These are phyloP conservation scores for Pythium vanterpoolii DNA, from an alignment of 352 stramenopile genomes.

Conservation along the genomic window DNA sequence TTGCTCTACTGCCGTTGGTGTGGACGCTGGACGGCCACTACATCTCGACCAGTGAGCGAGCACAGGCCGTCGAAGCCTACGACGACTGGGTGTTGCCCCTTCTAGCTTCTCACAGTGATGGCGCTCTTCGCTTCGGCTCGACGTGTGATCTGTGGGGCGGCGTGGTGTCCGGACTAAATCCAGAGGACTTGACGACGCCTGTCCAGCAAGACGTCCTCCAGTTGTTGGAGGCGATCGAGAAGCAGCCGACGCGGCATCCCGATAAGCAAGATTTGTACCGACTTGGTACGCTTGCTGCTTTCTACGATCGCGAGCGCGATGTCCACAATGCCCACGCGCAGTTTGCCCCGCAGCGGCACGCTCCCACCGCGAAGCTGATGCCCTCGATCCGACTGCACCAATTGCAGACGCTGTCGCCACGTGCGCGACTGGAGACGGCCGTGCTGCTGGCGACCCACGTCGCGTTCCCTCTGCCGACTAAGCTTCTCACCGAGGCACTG, in stretches of 20 bases:
- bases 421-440: constrained; percentile 32
- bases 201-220: constrained; percentile 12
- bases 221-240: constrained; percentile 9
- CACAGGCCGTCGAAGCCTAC: constrained; percentile 34
- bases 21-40: constrained; percentile 65
- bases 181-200: neutral
- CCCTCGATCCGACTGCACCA: constrained; percentile 31
- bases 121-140: constrained; percentile 31
- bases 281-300: constrained; percentile 30
- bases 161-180: neutral
- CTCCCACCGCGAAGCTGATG: constrained; percentile 30
- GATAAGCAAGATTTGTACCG: constrained; percentile 34
- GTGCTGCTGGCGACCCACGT: constrained; percentile 35
- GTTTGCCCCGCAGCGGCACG: constrained; percentile 39
- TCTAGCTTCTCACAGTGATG: constrained; percentile 9
- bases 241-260: constrained; percentile 5
- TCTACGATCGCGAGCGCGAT: constrained; percentile 45
- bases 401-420: constrained; percentile 28
- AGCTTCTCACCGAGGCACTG: constrained; percentile 43
- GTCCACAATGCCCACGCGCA: constrained; percentile 45
- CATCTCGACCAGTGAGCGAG: constrained; percentile 39
- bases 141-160: constrained; percentile 33
- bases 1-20: constrained; percentile 48
- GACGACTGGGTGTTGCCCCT: constrained; percentile 35
- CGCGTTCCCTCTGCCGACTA: constrained; percentile 36